phyloP scores from a whole-genome alignment of 306 rosid species.

The Mucuna pruriens region DNA sequence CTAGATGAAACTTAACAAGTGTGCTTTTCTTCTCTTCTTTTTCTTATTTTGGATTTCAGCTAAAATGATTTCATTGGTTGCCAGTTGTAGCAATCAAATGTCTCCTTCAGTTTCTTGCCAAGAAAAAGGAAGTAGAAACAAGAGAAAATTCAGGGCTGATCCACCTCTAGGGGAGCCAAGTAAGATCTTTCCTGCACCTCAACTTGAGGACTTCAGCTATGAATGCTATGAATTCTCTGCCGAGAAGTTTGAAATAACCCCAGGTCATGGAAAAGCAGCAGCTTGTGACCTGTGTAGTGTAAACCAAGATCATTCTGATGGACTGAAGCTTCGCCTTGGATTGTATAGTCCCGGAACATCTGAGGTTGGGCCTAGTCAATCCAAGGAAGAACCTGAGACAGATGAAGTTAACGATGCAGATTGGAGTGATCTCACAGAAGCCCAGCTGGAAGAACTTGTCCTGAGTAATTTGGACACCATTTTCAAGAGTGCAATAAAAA shows the following conservation, averaged over 20 bases:
- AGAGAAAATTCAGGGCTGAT: conserved; percentile 90
- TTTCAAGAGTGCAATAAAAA: conserved; percentile 75
- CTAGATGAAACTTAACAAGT: conserved; percentile 33
- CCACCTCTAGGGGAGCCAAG: conserved; percentile 63
- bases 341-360: conserved; percentile 57
- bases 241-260: conserved; percentile 63
- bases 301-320: conserved; percentile 61
- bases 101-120: conserved; percentile 65
- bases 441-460: conserved; percentile 81
- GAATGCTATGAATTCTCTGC: conserved; percentile 87
- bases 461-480: conserved; percentile 69
- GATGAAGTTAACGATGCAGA: conserved; percentile 70
- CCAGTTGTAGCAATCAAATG: conserved; percentile 53
- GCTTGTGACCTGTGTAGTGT: conserved; percentile 65
- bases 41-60: conserved; percentile 46
- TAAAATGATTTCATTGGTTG: conserved; percentile 74
- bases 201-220: conserved; percentile 61
- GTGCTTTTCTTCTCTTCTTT: conserved; percentile 31
- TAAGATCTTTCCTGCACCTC: conserved; percentile 62
- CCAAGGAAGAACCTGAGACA: conserved; percentile 61
- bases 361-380: conserved; percentile 57
- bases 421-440: conserved; percentile 83
- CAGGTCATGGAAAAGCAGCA: conserved; percentile 53
- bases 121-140: conserved; percentile 84
- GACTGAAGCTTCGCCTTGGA: conserved; percentile 81